phyloP scores from a whole-genome alignment of 495 filamentous ascomycete genomes.

The Lentithecium fluviatile region DNA sequence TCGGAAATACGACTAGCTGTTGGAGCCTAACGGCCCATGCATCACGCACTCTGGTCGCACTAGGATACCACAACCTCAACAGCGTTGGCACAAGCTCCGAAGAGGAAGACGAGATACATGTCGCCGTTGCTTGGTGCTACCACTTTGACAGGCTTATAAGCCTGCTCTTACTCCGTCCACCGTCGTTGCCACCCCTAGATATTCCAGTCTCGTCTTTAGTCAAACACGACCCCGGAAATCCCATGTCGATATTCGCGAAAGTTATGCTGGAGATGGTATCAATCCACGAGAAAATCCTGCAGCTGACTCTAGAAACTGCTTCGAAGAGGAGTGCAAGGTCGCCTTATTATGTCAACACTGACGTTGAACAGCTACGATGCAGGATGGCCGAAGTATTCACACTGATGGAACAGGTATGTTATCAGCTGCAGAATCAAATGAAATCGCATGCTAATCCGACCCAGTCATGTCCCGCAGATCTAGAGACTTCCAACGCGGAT shows the following conservation, averaged over 20 bases:
- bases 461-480: background rate
- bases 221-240: conserved; percentile 2
- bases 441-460: background rate
- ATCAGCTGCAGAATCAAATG: background rate
- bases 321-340: background rate
- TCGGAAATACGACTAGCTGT: conserved; percentile 4
- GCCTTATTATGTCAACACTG: background rate
- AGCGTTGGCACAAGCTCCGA: conserved; percentile 1
- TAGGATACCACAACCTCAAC: conserved; percentile 14
- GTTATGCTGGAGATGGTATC: conserved; percentile 2
- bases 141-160: conserved; percentile 12
- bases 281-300: conserved; percentile 5
- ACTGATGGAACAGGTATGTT: conserved; percentile 1
- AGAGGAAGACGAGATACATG: conserved; percentile 6
- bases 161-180: conserved; percentile 10
- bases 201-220: background rate
- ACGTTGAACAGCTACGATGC: background rate
- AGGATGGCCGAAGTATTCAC: conserved; percentile 1
- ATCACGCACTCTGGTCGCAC: conserved; percentile 7
- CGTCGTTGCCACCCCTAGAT: background rate
- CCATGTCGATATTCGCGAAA: background rate
- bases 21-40: conserved; percentile 9
- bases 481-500: background rate
- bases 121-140: conserved; percentile 10
- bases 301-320: background rate